Percentiles rank a stretch among this genome's conserved stretches.
phyloP scores from a whole-genome alignment of 2,329 filamentous ascomycete genomes.

The Xylaria polymorpha region DNA sequence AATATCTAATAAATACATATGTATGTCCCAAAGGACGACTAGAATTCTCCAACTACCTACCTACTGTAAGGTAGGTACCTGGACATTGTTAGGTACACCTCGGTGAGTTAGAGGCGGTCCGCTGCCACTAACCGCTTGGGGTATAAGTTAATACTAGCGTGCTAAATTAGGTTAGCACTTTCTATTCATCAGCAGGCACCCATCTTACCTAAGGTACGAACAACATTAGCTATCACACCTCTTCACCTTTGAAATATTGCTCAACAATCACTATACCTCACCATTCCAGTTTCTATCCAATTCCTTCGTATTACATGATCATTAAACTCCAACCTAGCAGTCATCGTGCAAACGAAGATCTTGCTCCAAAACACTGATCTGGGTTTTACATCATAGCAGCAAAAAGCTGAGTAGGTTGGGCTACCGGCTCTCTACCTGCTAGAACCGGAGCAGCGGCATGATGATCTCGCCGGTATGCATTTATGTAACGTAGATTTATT shows the following conservation, averaged over 20 bases:
- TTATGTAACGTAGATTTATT: neutral
- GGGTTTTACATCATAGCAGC: constrained; percentile 20
- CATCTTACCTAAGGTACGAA: constrained; percentile 3
- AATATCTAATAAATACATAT: neutral
- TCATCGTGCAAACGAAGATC: neutral
- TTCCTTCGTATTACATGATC: neutral
- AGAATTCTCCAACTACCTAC: too few species aligned
- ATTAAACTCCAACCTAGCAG: neutral
- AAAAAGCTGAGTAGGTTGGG: neutral
- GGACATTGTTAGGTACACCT: neutral
- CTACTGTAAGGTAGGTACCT: too few species aligned
- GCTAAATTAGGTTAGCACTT: neutral
- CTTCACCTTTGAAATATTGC: constrained; percentile 9
- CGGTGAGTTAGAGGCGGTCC: neutral
- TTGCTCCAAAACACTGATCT: neutral
- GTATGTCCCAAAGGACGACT: neutral
- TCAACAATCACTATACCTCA: constrained; percentile 3
- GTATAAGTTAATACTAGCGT: neutral
- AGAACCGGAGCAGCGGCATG: neutral
- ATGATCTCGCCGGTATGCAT: neutral
- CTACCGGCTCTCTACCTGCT: neutral
- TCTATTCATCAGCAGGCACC: constrained; percentile 11
- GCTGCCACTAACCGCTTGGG: neutral
- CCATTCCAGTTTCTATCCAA: neutral
- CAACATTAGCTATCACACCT: constrained; percentile 9